Conservation (phyloP, 108 stramenopile species). For the Cylindrotheca closterium region DNA sequence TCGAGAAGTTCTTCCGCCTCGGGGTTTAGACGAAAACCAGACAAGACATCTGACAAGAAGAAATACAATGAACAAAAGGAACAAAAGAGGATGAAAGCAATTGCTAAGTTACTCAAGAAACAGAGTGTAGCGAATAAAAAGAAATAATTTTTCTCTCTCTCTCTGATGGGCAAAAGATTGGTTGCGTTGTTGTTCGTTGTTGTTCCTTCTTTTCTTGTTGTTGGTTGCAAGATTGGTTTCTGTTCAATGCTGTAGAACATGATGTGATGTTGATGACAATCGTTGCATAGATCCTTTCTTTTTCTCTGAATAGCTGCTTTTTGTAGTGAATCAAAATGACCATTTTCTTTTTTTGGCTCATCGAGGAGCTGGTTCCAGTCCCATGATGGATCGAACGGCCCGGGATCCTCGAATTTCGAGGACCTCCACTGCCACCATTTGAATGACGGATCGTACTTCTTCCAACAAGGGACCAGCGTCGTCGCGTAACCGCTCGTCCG, state of each 20-base stretch:
- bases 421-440: conserved; percentile 86
- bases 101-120: conserved; percentile 33
- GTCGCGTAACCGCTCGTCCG: conserved; percentile 57
- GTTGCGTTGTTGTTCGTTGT: too few relatives aligned
- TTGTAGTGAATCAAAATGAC: too few relatives aligned
- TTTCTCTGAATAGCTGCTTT: too few relatives aligned
- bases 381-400: conserved; percentile 64
- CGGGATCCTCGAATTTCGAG: conserved; percentile 81
- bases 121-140: neutral
- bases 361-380: conserved; percentile 17
- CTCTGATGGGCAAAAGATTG: too few relatives aligned
- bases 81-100: conserved; percentile 27
- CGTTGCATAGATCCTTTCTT: too few relatives aligned
- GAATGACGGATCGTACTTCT: conserved; percentile 67
- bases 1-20: conserved; percentile 9
- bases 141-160: neutral
- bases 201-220: too few relatives aligned
- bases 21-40: neutral
- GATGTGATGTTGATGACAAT: too few relatives aligned
- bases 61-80: conserved; percentile 20
- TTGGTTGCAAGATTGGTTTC: too few relatives aligned
- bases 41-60: conserved; percentile 37
- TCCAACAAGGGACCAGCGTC: conserved; percentile 64
- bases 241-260: too few relatives aligned
- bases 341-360: neutral